Evolutionary conservation across 345 rosid genomes (phyloP), one percentile per base, ranked within the genome.

Genomic region (Punica granatum): DNA sequence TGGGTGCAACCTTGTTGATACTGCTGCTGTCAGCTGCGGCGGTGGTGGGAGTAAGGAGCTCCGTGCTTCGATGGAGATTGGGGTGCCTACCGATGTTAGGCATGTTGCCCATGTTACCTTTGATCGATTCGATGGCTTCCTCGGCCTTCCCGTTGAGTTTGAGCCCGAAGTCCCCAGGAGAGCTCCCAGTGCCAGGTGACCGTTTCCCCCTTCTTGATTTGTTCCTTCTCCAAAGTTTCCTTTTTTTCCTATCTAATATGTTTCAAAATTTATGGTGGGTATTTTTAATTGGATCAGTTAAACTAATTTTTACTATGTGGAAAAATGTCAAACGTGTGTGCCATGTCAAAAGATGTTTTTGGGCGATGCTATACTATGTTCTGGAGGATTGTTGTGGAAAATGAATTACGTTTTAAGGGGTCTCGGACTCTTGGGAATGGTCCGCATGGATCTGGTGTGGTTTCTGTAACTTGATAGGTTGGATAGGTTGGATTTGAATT

Each of bases 51-150:
- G 51, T 46, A 80, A 82, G 73, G 92, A 81, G 77, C 78, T 90
- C 69, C 87, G 83, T 51, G 67, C 71, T 42, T 33, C 85, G 8
- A 95, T 95, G 98, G 98, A 95, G 83, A 95, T 95, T 82, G 98
- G 98, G 48, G 76, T 84, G 72, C 99, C 99, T 7, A 88, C 98
- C 2, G 79, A 95, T 73, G 99, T 95, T 66, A 83, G 96, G 60
- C 99, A 95, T 75, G 94, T 95, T 33, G 94, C 98, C 43, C 99
- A 95, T 81, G 99, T 95, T 34, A 95, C 98, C n/a, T 95, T 95
- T 70, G 99, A 95, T 79, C 85, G 99, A 76, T 95, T 95, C 69
- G 83, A 92, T 79, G 99, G 99, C 44, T 95, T 95, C 70, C 94
- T 88, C 68, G 99, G 99, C 62, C 83, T 95, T 77, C 99, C 99